These are phyloP conservation scores for Ganoderma lingzhi DNA, from an alignment of 1,284 basidiomycete genomes.

Conservation along the genomic window DNA sequence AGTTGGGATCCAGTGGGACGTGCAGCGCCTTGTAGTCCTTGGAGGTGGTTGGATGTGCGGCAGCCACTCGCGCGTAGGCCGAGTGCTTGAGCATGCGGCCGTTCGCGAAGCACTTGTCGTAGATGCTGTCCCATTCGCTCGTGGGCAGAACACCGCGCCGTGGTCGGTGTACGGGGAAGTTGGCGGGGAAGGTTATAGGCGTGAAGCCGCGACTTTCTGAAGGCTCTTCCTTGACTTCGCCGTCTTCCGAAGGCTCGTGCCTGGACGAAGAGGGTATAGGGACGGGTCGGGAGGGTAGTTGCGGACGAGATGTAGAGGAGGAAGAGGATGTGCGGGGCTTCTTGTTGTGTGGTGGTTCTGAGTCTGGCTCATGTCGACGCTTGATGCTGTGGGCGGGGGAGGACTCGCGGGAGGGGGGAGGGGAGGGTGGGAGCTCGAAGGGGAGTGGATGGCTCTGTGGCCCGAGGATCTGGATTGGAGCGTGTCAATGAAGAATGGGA, in stretches of 20 bases:
- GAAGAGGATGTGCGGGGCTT: constrained; percentile 58
- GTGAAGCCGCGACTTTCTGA: constrained; percentile 38
- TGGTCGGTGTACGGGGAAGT: constrained; percentile 70
- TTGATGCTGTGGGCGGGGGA: constrained; percentile 66
- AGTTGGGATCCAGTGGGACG: constrained; percentile 67
- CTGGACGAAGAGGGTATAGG: constrained; percentile 31
- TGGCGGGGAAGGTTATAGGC: constrained; percentile 41
- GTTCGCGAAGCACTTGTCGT: constrained; percentile 67
- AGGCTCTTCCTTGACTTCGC: constrained; percentile 45
- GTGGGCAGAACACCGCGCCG: constrained; percentile 60
- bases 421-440: constrained; percentile 70
- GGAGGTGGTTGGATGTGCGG: constrained; percentile 70
- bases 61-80: constrained; percentile 75
- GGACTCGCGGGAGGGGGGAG: constrained; percentile 67
- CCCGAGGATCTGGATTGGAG: constrained; percentile 61
- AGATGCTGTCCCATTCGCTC: constrained; percentile 46
- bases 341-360: constrained; percentile 57
- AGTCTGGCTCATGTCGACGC: constrained; percentile 61
- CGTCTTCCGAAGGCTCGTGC: constrained; percentile 46
- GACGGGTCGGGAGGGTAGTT: constrained; percentile 39
- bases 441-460: constrained; percentile 62
- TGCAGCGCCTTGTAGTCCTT: constrained; percentile 67
- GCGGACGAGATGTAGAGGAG: constrained; percentile 46
- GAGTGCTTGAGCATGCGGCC: constrained; percentile 80
- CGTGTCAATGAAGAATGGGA: constrained; percentile 29